Evolutionary conservation across 768 basidiomycete species (phyloP).

Genomic region (Cyathus striatus): DNA sequence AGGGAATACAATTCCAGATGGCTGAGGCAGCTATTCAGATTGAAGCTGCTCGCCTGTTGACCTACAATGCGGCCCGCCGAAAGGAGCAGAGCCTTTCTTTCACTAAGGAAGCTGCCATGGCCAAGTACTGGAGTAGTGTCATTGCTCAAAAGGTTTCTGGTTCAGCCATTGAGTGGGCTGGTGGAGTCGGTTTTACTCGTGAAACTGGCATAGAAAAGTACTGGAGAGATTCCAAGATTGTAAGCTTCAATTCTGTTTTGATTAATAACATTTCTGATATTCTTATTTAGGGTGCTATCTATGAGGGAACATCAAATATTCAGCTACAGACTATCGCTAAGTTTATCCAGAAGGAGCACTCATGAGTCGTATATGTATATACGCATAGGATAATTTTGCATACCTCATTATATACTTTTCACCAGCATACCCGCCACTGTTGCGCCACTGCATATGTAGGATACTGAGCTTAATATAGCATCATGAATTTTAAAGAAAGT

Average conservation of each 20-base stretch:
- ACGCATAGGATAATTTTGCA: too few species aligned
- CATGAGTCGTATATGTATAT: slow-evolving; percentile 28
- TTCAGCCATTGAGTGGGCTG: slow-evolving; percentile 93
- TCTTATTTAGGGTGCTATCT: slow-evolving; percentile 71
- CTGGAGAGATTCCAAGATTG: slow-evolving; percentile 96
- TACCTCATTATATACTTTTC: too few species aligned
- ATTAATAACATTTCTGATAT: slow-evolving; percentile 4
- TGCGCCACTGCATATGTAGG: too few species aligned
- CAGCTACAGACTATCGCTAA: slow-evolving; percentile 96
- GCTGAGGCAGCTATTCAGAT: slow-evolving; percentile 88
- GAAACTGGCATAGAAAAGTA: slow-evolving; percentile 96
- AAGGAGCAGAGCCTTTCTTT: slow-evolving; percentile 89
- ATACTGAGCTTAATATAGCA: too few species aligned
- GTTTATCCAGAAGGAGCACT: slow-evolving; percentile 82
- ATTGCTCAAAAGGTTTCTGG: slow-evolving; percentile 89
- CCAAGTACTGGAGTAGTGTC: slow-evolving; percentile 88
- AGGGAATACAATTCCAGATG: slow-evolving; percentile 94
- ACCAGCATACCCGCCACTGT: too few species aligned
- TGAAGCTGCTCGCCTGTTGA: slow-evolving; percentile 83
- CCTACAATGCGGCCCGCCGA: slow-evolving; percentile 93
- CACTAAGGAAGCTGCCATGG: slow-evolving; percentile 96
- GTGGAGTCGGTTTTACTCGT: slow-evolving; percentile 87
- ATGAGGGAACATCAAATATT: slow-evolving; percentile 97
- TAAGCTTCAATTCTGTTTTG: slow-evolving; percentile 31
- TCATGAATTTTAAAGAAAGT: too few species aligned